Conservation (phyloP, 2,329 filamentous ascomycete genomes). For the Fusarium sp. region DNA sequence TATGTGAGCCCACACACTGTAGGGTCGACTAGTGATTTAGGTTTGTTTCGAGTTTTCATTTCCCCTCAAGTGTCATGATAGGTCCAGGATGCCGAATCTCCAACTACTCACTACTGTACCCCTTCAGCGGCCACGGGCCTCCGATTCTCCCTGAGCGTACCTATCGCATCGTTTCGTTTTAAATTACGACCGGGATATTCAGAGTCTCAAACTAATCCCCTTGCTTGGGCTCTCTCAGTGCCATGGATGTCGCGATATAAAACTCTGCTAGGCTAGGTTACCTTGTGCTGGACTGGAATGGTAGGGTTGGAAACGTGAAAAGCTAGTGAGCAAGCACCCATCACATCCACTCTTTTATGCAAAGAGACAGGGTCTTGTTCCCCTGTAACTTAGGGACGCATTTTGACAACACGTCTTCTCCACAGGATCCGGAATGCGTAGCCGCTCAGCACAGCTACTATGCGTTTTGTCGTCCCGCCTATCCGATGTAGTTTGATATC, state of each 20-base stretch:
- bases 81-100: conserved; percentile 3
- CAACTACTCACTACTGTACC: background rate
- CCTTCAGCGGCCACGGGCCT: background rate
- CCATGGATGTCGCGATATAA: conserved; percentile 9
- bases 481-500: conserved; percentile 1
- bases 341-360: background rate
- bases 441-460: background rate
- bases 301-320: background rate
- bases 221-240: background rate
- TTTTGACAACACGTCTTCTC: conserved; percentile 3
- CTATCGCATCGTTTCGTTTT: conserved; percentile 20
- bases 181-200: conserved; percentile 17
- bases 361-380: background rate
- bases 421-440: background rate
- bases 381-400: background rate
- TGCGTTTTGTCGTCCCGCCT: conserved; percentile 6
- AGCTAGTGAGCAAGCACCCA: conserved; percentile 2
- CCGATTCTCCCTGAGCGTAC: conserved; percentile 6
- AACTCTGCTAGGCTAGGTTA: conserved; percentile 13
- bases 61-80: conserved; percentile 18
- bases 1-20: background rate
- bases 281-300: conserved; percentile 1
- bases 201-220: conserved; percentile 1
- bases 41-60: conserved; percentile 18
- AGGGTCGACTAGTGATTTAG: conserved; percentile 1